These are phyloP conservation scores for Xanthoconium separans DNA, from an alignment of 1,284 basidiomycete genomes.

Conservation along the genomic window DNA sequence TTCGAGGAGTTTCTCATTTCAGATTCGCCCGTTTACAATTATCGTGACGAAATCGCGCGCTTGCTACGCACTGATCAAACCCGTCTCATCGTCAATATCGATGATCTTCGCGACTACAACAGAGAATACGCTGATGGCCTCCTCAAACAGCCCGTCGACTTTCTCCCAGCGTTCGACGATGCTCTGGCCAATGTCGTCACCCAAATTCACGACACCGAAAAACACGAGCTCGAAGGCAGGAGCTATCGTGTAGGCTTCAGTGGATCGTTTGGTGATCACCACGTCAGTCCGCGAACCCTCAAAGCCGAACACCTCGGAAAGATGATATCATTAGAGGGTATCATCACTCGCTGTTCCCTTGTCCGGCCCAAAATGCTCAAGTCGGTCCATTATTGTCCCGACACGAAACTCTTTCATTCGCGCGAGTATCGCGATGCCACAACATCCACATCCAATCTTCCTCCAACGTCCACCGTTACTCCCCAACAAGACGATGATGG, in stretches of 20 bases:
- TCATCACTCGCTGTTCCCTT: constrained; percentile 96
- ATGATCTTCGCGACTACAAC: constrained; percentile 94
- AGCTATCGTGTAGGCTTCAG: constrained; percentile 90
- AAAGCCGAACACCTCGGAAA: constrained; percentile 87
- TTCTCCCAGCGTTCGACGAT: constrained; percentile 89
- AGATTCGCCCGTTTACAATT: constrained; percentile 76
- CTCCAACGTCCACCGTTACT: constrained; percentile 89
- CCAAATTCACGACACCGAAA: constrained; percentile 74
- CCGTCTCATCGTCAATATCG: constrained; percentile 93
- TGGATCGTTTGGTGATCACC: constrained; percentile 98
- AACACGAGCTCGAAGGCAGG: constrained; percentile 81
- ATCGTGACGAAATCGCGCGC: constrained; percentile 81
- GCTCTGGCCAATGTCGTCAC: constrained; percentile 80
- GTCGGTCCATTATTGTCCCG: constrained; percentile 94
- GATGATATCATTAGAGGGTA: constrained; percentile 97
- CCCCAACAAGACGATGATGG: constrained; percentile 93
- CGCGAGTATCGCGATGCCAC: constrained; percentile 94
- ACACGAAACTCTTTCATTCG: constrained; percentile 82
- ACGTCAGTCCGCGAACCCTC: constrained; percentile 93
- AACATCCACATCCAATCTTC: constrained; percentile 78
- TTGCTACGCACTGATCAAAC: constrained; percentile 86
- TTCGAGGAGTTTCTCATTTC: constrained; percentile 89
- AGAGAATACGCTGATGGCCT: constrained; percentile 82
- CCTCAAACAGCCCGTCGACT: constrained; percentile 86
- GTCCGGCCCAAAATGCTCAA: constrained; percentile 98